A percentile compares a stretch with the other conserved stretches of the same genome.
phyloP scores from a whole-genome alignment of 805 yeast genomes.

The Sungouiozyma intestinalis region DNA sequence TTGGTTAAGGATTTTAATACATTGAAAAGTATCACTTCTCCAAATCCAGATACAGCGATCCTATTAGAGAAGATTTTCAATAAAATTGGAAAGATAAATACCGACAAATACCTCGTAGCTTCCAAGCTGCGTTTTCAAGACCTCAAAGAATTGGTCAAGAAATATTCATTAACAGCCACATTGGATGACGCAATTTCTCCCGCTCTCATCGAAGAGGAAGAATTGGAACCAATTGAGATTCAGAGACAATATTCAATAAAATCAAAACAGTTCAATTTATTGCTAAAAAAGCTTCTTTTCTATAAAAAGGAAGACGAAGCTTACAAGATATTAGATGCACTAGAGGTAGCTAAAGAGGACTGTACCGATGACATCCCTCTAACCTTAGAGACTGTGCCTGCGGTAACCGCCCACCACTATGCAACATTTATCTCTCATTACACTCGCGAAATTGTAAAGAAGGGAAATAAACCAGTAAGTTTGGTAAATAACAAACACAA shows the following conservation, averaged over 20 bases:
- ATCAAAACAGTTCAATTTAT: conserved; percentile 18
- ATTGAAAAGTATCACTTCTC: conserved; percentile 2
- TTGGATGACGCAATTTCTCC: neutral
- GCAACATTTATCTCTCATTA: conserved; percentile 31
- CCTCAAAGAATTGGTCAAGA: conserved; percentile 4
- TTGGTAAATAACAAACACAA: conserved; percentile 5
- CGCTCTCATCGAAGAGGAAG: neutral
- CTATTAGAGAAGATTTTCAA: neutral
- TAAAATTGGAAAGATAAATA: neutral
- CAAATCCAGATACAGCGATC: neutral
- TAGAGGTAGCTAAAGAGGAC: conserved; percentile 22
- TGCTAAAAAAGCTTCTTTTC: conserved; percentile 21
- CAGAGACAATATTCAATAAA: conserved; percentile 1
- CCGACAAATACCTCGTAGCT: neutral
- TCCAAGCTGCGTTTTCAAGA: neutral
- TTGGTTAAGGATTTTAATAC: conserved; percentile 5
- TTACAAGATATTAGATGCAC: conserved; percentile 21
- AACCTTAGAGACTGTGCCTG: conserved; percentile 16
- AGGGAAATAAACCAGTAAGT: conserved; percentile 9
- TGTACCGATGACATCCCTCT: neutral
- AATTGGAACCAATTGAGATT: neutral
- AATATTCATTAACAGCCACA: neutral
- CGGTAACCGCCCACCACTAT: conserved; percentile 34
- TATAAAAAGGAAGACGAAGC: conserved; percentile 24
- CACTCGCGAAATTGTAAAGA: conserved; percentile 9